These are phyloP conservation scores for Sutorius eximius DNA, from an alignment of 1,284 basidiomycete genomes.

Conservation along the genomic window DNA sequence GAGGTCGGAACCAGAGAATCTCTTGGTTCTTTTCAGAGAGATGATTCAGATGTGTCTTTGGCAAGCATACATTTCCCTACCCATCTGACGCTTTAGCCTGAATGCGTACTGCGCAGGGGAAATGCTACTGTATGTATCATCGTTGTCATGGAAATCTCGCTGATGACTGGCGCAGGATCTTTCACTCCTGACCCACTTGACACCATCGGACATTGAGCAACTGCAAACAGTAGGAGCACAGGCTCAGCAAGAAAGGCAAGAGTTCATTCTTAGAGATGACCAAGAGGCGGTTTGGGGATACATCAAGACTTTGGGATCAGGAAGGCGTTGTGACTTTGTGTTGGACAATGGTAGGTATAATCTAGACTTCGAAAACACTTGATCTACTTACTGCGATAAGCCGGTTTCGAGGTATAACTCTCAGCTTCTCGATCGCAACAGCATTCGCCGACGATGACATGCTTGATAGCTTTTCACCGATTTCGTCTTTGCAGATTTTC, in stretches of 20 bases:
- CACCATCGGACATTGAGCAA: slow-evolving; percentile 77
- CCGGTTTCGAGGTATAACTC: slow-evolving; percentile 72
- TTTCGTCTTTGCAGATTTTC: slow-evolving; percentile 91
- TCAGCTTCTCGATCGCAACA: neutral
- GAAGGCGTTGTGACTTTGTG: slow-evolving; percentile 78
- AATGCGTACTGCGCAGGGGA: slow-evolving; percentile 49
- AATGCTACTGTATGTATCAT: slow-evolving; percentile 67
- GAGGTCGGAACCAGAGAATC: slow-evolving; percentile 48
- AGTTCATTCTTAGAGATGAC: slow-evolving; percentile 86
- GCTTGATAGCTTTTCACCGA: slow-evolving; percentile 83
- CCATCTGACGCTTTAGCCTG: neutral
- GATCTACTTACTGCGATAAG: slow-evolving; percentile 39
- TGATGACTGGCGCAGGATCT: slow-evolving; percentile 56
- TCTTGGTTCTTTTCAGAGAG: slow-evolving; percentile 72
- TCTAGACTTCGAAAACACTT: slow-evolving; percentile 15
- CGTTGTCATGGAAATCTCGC: neutral
- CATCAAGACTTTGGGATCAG: slow-evolving; percentile 49
- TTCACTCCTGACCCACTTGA: slow-evolving; percentile 79
- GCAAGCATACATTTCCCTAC: slow-evolving; percentile 38
- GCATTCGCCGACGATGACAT: slow-evolving; percentile 1
- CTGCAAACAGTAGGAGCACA: slow-evolving; percentile 82
- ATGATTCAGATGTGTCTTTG: slow-evolving; percentile 91
- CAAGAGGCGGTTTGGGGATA: slow-evolving; percentile 77
- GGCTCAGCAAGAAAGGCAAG: slow-evolving; percentile 69
- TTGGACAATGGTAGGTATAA: slow-evolving; percentile 77